Percentiles rank a stretch among this genome's conserved stretches.
Evolutionary conservation across 2,329 filamentous ascomycete genomes (phyloP).

Genomic region (Diaporthe aspalathi): DNA sequence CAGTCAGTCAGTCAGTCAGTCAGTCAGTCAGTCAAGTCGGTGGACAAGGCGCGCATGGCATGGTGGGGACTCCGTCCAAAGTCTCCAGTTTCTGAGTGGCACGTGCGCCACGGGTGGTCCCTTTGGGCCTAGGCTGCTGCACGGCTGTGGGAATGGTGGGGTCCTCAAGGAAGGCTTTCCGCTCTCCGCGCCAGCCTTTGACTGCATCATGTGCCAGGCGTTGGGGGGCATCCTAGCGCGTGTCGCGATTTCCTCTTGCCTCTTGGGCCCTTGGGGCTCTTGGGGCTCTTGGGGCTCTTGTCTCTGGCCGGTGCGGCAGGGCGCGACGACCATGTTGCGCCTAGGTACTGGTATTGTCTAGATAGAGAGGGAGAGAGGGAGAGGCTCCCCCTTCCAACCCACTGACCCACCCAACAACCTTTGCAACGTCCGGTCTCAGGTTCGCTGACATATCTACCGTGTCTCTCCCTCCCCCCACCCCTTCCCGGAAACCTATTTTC

Average conservation of each 20-base stretch:
- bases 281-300: too few species aligned
- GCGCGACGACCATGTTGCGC: constrained; percentile 1
- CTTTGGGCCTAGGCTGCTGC: constrained; percentile 34
- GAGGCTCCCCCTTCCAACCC: not conserved
- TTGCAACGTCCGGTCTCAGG: not conserved
- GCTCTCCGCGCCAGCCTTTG: constrained; percentile 35
- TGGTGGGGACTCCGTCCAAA: not conserved
- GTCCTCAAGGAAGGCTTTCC: constrained; percentile 36
- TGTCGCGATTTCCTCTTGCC: constrained; percentile 36
- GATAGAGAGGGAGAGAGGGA: too few species aligned
- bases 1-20: too few species aligned
- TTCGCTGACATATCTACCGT: constrained; percentile 8
- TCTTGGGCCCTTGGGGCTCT: too few species aligned
- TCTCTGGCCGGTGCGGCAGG: constrained; percentile 23
- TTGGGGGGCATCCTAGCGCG: constrained; percentile 32
- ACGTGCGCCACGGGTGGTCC: constrained; percentile 33
- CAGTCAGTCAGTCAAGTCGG: not conserved
- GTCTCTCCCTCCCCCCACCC: not conserved
- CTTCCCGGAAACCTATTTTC: constrained; percentile 1
- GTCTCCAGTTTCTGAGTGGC: constrained; percentile 31
- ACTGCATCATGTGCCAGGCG: constrained; percentile 37
- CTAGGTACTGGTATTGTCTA: too few species aligned
- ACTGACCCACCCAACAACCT: too few species aligned
- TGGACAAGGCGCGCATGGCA: not conserved
- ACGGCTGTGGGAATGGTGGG: constrained; percentile 35